phyloP scores from a whole-genome alignment of 73 alveolate species.

The Tetrahymena elliotti region DNA sequence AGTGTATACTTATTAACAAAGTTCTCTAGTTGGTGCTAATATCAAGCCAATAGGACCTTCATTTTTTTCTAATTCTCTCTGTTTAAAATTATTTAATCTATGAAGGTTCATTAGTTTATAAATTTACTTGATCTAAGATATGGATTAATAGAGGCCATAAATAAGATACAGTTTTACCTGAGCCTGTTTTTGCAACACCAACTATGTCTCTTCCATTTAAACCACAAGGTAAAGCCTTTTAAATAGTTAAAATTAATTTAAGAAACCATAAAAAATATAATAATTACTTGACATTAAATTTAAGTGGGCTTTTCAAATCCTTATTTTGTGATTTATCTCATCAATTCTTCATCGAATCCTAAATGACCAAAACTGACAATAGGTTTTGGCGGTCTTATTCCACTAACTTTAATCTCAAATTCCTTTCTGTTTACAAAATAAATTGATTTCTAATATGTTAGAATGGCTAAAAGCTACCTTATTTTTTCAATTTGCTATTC shows the following conservation, averaged over 20 bases:
- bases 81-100: neutral
- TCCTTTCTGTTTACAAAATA: constrained; percentile 32
- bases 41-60: constrained; percentile 58
- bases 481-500: constrained; percentile 53
- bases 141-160: constrained; percentile 44
- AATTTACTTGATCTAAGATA: constrained; percentile 5
- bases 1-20: constrained; percentile 60
- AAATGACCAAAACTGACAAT: constrained; percentile 44
- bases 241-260: neutral
- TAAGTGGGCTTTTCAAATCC: constrained; percentile 78
- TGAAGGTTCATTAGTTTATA: neutral
- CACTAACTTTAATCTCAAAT: constrained; percentile 55
- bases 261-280: neutral
- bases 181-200: constrained; percentile 50
- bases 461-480: constrained; percentile 14
- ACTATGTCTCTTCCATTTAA: constrained; percentile 47
- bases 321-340: constrained; percentile 36
- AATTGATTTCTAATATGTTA: neutral
- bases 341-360: constrained; percentile 35
- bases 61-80: constrained; percentile 35
- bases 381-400: constrained; percentile 80
- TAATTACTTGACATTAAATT: constrained; percentile 55
- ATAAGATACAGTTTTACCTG: constrained; percentile 58
- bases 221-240: constrained; percentile 27
- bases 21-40: constrained; percentile 80